Conservation (phyloP, 1,284 basidiomycete genomes). For the Pyrrhoderma lamaoense region DNA sequence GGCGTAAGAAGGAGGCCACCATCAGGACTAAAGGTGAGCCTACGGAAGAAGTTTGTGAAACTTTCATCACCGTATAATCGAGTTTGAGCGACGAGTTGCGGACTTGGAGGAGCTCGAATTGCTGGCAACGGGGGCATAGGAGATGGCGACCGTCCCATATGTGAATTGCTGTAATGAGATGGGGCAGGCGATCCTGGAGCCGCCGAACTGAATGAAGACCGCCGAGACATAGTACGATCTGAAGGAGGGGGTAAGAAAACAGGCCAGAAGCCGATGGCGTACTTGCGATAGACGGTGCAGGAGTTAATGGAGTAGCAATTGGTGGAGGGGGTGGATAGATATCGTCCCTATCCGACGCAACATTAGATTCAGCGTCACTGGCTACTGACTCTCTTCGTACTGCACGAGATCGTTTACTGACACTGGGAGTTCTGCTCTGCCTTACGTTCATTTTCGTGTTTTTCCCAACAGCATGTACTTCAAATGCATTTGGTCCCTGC, state of each 20-base stretch:
- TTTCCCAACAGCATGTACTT: constrained; percentile 79
- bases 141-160: constrained; percentile 77
- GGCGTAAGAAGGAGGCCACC: constrained; percentile 91
- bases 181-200: constrained; percentile 58
- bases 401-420: constrained; percentile 22
- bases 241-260: constrained; percentile 73
- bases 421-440: constrained; percentile 59
- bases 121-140: constrained; percentile 88
- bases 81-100: constrained; percentile 44
- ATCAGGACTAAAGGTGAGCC: constrained; percentile 91
- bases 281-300: constrained; percentile 51
- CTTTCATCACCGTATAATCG: constrained; percentile 93
- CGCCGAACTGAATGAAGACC: constrained; percentile 85
- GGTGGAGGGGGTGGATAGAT: constrained; percentile 21
- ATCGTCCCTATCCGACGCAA: constrained; percentile 37
- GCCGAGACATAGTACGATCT: constrained; percentile 62
- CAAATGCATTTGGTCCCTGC: constrained; percentile 55
- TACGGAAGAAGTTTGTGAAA: constrained; percentile 92
- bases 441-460: constrained; percentile 67
- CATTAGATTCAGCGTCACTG: constrained; percentile 64
- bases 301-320: constrained; percentile 48
- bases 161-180: constrained; percentile 44
- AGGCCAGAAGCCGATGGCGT: constrained; percentile 41
- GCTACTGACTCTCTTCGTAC: constrained; percentile 37
- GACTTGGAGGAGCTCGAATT: constrained; percentile 56